Evolutionary conservation across 177 flowering plant genomes (phyloP).

Genomic region (Vitis hybrid): DNA sequence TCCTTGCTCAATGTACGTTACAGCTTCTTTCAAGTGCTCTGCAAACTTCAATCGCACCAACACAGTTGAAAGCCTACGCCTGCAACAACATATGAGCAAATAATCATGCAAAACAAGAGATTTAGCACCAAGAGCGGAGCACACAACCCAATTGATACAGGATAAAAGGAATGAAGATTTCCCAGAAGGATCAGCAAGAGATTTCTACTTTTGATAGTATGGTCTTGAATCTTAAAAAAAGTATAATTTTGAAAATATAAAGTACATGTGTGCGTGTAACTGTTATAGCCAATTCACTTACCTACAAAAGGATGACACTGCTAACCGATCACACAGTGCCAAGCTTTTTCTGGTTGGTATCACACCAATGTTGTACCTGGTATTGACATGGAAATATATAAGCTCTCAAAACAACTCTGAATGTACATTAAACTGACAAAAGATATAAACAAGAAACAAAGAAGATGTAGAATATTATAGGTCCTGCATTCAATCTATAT

Average conservation of each 20-base stretch:
- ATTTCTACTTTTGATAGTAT: background rate
- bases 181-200: background rate
- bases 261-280: too few species aligned
- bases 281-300: constrained; percentile 18
- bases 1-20: constrained; percentile 89
- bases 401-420: background rate
- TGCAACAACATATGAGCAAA: constrained; percentile 17
- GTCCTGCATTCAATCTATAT: too few species aligned
- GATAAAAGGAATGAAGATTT: too few species aligned
- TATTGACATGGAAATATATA: constrained; percentile 18
- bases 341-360: constrained; percentile 77
- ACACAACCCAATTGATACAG: background rate
- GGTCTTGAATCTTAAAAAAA: too few species aligned
- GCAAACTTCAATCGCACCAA: constrained; percentile 74
- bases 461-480: too few species aligned
- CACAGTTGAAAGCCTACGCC: constrained; percentile 77
- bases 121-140: background rate
- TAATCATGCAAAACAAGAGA: background rate
- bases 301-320: constrained; percentile 92
- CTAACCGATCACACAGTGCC: constrained; percentile 67
- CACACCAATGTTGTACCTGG: constrained; percentile 89
- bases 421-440: too few species aligned
- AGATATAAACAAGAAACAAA: too few species aligned
- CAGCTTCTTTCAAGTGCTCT: constrained; percentile 79
- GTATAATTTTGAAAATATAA: background rate